Evolutionary conservation across 495 filamentous ascomycete species (phyloP).

Genomic region (Choiromyces venosus): DNA sequence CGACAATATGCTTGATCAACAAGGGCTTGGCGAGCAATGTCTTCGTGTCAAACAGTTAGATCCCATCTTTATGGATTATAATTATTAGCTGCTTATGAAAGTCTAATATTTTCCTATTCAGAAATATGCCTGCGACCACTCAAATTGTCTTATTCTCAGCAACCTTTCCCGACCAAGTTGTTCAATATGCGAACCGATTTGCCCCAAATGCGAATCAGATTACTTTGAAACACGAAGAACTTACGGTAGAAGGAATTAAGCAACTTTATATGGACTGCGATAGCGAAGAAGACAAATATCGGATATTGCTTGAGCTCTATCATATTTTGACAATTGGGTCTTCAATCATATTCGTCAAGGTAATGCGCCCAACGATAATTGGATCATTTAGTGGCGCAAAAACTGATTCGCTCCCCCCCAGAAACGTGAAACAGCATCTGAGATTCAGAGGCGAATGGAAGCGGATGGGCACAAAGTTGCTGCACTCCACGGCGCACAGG

Average conservation of each 20-base stretch:
- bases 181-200: conserved; percentile 70
- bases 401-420: conserved; percentile 38
- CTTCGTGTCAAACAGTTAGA: conserved; percentile 76
- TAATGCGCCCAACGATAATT: conserved; percentile 44
- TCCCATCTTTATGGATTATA: not conserved
- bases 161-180: conserved; percentile 82
- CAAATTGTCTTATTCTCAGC: conserved; percentile 95
- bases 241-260: conserved; percentile 94
- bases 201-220: conserved; percentile 82
- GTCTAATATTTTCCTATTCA: not conserved
- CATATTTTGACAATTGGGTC: conserved; percentile 91
- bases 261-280: conserved; percentile 94
- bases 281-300: conserved; percentile 74
- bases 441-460: conserved; percentile 80
- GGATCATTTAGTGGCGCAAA: conserved; percentile 31
- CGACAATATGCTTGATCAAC: conserved; percentile 92
- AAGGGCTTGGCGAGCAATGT: conserved; percentile 92
- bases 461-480: conserved; percentile 86
- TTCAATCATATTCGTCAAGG: conserved; percentile 95
- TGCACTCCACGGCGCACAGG: conserved; percentile 76
- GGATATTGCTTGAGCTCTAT: conserved; percentile 81
- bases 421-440: conserved; percentile 71
- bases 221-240: conserved; percentile 78
- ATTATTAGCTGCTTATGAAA: not conserved
- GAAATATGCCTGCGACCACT: conserved; percentile 43